Evolutionary conservation across 768 basidiomycete species (phyloP).

Genomic region (Mrakia frigida): DNA sequence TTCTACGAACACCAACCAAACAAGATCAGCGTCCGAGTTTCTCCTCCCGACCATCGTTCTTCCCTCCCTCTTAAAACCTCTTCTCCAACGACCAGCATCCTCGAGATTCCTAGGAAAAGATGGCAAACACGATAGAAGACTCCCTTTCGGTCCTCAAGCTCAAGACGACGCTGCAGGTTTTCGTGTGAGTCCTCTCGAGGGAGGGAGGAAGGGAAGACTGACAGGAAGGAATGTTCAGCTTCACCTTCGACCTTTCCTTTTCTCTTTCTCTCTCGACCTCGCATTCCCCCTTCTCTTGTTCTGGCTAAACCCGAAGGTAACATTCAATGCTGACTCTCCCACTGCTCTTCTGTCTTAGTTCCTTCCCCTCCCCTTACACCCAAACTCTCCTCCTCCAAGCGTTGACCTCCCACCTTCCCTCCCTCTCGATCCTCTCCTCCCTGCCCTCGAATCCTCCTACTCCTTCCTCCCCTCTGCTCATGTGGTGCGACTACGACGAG

Average conservation of each 20-base stretch:
- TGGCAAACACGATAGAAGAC: not conserved
- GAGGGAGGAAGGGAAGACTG: not conserved
- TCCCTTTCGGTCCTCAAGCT: not conserved
- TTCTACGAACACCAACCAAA: too few species aligned
- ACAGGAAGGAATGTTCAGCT: conserved; percentile 5
- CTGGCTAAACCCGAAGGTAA: not conserved
- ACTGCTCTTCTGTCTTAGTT: conserved; percentile 28
- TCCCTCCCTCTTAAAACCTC: too few species aligned
- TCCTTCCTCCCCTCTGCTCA: conserved; percentile 40
- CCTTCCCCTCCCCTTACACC: conserved; percentile 59
- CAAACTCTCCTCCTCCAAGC: conserved; percentile 51
- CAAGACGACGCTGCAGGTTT: conserved; percentile 1
- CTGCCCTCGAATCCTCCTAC: conserved; percentile 36
- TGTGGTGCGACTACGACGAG: conserved; percentile 77
- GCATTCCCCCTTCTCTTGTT: not conserved
- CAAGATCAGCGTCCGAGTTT: too few species aligned
- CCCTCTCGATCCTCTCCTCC: conserved; percentile 41
- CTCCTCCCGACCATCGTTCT: too few species aligned
- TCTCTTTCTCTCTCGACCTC: not conserved
- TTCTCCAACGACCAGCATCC: not conserved
- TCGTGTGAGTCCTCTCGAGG: conserved; percentile 10
- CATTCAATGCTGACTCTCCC: not conserved
- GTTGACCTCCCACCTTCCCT: conserved; percentile 43
- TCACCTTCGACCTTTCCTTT: not conserved
- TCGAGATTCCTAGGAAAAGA: not conserved